These are phyloP conservation scores for Gamsiella multidivaricata DNA, from an alignment of 192 early-diverging fungal species.

Conservation along the genomic window DNA sequence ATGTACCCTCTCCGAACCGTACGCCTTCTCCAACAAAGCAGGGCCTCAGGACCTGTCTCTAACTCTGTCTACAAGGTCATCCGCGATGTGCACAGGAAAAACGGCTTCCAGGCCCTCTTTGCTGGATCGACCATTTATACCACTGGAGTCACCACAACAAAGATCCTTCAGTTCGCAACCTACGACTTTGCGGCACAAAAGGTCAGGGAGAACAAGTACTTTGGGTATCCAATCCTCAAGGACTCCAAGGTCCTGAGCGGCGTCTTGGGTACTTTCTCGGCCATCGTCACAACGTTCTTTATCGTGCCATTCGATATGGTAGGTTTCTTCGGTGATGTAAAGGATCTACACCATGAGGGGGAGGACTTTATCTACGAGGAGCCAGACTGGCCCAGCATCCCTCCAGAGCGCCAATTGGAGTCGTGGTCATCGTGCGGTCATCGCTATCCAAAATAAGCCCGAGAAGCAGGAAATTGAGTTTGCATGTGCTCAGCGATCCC, in stretches of 20 bases:
- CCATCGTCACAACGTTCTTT: conserved; percentile 37
- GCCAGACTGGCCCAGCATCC: no score
- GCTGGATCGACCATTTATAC: conserved; percentile 40
- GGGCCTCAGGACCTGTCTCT: conserved; percentile 21
- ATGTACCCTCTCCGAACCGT: conserved; percentile 45
- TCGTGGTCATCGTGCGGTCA: conserved; percentile 15
- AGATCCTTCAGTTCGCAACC: conserved; percentile 52
- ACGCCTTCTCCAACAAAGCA: conserved; percentile 51
- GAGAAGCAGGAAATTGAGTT: no score
- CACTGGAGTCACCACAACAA: conserved; percentile 26
- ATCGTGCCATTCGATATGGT: conserved; percentile 53
- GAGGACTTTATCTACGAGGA: no score
- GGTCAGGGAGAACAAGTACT: conserved; percentile 29
- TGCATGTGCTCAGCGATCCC: neutral
- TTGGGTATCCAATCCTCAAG: conserved; percentile 25
- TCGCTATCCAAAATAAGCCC: no score
- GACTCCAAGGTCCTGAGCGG: conserved; percentile 22
- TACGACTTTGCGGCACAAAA: conserved; percentile 40
- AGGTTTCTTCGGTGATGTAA: no score
- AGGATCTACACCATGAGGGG: no score
- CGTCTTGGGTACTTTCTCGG: conserved; percentile 40
- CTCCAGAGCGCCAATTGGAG: no score
- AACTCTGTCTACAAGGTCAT: conserved; percentile 39
- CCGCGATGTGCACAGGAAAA: conserved; percentile 14
- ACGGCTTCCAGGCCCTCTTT: conserved; percentile 37